Percentiles rank a stretch among this genome's conserved stretches.
These are phyloP conservation scores for Coemansia sp. DNA, from an alignment of 371 early-diverging fungal species.

Conservation along the genomic window DNA sequence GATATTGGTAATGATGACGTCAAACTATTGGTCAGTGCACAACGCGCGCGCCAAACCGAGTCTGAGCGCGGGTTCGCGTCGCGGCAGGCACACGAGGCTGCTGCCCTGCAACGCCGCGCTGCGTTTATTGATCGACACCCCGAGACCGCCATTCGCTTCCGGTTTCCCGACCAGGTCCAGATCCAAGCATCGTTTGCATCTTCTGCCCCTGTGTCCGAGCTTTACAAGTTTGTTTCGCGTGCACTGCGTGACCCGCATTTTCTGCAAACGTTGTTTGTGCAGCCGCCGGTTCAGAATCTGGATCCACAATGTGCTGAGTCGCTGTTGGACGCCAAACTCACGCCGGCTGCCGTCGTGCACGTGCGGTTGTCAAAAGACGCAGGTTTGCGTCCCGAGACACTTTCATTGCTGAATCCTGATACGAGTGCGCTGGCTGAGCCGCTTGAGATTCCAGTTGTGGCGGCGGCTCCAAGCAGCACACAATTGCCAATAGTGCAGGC, in stretches of 20 bases:
- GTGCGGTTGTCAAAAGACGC: conserved; percentile 25
- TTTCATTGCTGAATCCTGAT: conserved; percentile 11
- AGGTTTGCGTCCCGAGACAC: neutral
- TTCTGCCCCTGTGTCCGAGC: conserved; percentile 36
- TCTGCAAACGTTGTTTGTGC: conserved; percentile 17
- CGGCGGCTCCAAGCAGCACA: neutral
- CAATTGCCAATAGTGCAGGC: neutral
- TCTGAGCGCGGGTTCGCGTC: conserved; percentile 55
- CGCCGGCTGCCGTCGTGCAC: conserved; percentile 57
- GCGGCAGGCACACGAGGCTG: conserved; percentile 56
- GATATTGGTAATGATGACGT: conserved; percentile 54
- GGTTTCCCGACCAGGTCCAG: conserved; percentile 56
- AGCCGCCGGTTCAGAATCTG: conserved; percentile 31
- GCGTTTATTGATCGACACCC: conserved; percentile 51
- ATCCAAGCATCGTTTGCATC: conserved; percentile 57
- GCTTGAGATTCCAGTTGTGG: neutral
- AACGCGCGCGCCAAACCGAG: conserved; percentile 32
- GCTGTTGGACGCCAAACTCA: conserved; percentile 54
- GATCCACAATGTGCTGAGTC: conserved; percentile 16
- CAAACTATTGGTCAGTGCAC: conserved; percentile 43
- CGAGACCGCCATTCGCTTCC: conserved; percentile 57
- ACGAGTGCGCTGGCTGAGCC: conserved; percentile 17
- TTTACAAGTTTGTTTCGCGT: conserved; percentile 19
- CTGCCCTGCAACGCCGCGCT: conserved; percentile 36
- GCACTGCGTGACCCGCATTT: conserved; percentile 7